These are phyloP conservation scores for Geranium brycei DNA, from an alignment of 345 rosid genomes.

Conservation along the genomic window DNA sequence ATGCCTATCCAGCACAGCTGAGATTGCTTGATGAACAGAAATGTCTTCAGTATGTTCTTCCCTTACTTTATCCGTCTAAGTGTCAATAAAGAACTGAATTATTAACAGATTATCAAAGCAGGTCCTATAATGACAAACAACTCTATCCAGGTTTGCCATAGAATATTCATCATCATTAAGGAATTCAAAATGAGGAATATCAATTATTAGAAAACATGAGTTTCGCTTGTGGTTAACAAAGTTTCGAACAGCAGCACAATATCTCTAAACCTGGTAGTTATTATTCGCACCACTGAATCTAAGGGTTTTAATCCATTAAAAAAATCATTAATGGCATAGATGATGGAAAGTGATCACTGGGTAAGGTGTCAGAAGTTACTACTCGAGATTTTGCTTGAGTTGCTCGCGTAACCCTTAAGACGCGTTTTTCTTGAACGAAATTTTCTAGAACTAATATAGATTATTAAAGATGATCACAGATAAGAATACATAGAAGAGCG, in stretches of 20 bases:
- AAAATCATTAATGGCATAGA: background rate
- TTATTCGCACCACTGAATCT: background rate
- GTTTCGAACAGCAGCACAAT: background rate
- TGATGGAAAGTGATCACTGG: background rate
- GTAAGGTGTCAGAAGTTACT: too few relatives aligned
- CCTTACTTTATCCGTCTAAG: constrained; percentile 69
- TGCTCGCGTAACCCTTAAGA: background rate
- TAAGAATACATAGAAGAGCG: too few relatives aligned
- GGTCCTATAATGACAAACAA: background rate
- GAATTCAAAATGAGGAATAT: background rate
- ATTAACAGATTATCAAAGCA: constrained; percentile 1
- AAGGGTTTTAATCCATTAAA: background rate
- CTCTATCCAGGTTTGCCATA: background rate
- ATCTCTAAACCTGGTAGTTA: too few relatives aligned
- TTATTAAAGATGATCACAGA: too few relatives aligned
- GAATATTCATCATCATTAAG: background rate
- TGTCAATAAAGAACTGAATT: constrained; percentile 11
- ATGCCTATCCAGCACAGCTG: constrained; percentile 52
- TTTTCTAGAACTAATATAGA: background rate
- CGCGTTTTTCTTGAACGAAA: background rate
- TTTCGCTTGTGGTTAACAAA: background rate
- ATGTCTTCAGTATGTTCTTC: constrained; percentile 56
- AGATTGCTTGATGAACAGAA: constrained; percentile 77
- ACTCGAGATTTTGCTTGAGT: background rate
- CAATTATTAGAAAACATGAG: background rate